A percentile compares a stretch with the other conserved stretches of the same genome.
phyloP scores from a whole-genome alignment of 1,139 yeast species.

The Suhomyces maxii region DNA sequence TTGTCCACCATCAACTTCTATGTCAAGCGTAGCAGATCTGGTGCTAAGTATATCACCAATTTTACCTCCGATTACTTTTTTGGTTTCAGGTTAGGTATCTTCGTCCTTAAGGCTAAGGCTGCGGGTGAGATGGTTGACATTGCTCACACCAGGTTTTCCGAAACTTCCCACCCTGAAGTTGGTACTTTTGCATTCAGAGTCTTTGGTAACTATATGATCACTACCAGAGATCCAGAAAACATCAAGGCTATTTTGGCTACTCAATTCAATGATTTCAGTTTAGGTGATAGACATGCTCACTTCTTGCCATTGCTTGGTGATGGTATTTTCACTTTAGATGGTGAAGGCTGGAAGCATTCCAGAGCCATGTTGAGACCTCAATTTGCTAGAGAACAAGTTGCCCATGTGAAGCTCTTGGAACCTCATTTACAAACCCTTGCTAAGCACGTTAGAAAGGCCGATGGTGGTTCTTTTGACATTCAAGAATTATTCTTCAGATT shows the following conservation, averaged over 20 bases:
- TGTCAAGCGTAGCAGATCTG: constrained; percentile 6
- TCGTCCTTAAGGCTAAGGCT: constrained; percentile 9
- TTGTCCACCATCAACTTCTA: neutral
- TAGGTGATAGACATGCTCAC: constrained; percentile 48
- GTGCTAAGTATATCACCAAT: constrained; percentile 12
- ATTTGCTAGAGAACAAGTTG: constrained; percentile 55
- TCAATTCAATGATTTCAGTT: constrained; percentile 51
- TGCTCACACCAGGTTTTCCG: constrained; percentile 7
- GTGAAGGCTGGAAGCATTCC: constrained; percentile 58
- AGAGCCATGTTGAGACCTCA: constrained; percentile 61
- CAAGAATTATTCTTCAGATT: constrained; percentile 40
- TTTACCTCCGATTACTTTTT: constrained; percentile 10
- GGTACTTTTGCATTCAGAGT: constrained; percentile 16
- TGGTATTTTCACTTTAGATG: constrained; percentile 59
- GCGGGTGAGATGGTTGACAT: constrained; percentile 16
- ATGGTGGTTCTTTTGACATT: constrained; percentile 29
- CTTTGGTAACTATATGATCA: constrained; percentile 16
- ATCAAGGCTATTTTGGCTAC: constrained; percentile 43
- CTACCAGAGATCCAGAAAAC: constrained; percentile 27
- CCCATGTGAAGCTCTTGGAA: constrained; percentile 49
- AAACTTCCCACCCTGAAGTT: constrained; percentile 4
- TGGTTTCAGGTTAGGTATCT: constrained; percentile 14
- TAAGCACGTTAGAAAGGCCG: constrained; percentile 28
- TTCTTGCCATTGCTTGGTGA: constrained; percentile 51
- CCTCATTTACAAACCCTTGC: constrained; percentile 45